Conservation (phyloP, 2,329 filamentous ascomycete genomes). For the Colletotrichum coccodes region DNA sequence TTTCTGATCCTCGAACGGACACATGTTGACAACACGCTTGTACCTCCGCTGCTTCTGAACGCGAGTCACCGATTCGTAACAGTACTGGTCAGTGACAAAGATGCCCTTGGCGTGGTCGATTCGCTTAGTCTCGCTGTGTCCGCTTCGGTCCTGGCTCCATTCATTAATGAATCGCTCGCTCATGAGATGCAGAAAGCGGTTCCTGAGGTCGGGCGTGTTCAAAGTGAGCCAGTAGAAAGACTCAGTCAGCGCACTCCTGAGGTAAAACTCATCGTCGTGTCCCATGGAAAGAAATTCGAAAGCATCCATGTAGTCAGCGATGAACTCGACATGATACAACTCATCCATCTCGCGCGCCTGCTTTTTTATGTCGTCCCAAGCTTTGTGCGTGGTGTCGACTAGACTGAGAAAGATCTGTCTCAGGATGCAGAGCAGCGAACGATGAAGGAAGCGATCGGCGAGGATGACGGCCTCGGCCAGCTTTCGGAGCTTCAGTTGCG, state of each 20-base stretch:
- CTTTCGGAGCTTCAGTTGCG: background rate
- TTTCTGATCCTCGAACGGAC: background rate
- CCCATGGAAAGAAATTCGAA: constrained; percentile 9
- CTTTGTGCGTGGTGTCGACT: background rate
- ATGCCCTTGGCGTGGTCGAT: constrained; percentile 6
- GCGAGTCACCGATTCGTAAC: constrained; percentile 13
- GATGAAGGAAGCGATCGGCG: constrained; percentile 21
- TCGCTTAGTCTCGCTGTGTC: background rate
- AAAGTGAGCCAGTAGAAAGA: constrained; percentile 20
- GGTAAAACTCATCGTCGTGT: constrained; percentile 15
- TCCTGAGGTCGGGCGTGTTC: background rate
- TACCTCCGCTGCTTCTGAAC: constrained; percentile 11
- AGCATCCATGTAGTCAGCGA: constrained; percentile 13
- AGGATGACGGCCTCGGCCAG: constrained; percentile 5
- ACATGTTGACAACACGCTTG: constrained; percentile 20
- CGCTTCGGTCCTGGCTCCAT: background rate
- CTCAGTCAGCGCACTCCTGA: constrained; percentile 20
- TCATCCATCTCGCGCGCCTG: background rate
- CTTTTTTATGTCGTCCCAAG: constrained; percentile 4
- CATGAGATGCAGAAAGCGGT: constrained; percentile 1
- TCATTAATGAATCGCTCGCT: background rate
- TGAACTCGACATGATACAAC: constrained; percentile 3
- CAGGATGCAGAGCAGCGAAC: constrained; percentile 20
- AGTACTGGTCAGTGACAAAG: constrained; percentile 15
- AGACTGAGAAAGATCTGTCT: constrained; percentile 22